These are phyloP conservation scores for Psilocybe sp. DNA, from an alignment of 768 basidiomycete species.

Conservation along the genomic window DNA sequence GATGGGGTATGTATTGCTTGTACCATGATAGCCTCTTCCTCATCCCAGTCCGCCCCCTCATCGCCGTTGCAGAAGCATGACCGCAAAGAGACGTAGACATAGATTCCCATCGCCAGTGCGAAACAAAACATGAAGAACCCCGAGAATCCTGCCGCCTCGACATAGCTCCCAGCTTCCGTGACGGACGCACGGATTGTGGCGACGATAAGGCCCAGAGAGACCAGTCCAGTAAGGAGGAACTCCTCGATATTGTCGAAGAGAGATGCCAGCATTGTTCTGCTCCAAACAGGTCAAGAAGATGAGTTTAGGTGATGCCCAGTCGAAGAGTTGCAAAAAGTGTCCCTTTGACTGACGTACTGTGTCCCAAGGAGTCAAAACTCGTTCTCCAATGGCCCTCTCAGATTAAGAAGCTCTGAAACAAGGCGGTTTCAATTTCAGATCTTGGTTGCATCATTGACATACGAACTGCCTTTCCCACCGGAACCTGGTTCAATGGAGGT, in stretches of 20 bases:
- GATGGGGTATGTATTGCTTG: not conserved
- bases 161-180: constrained; percentile 5
- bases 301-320: not conserved
- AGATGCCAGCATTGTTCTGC: constrained; percentile 7
- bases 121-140: constrained; percentile 12
- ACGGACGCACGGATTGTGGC: constrained; percentile 19
- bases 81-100: constrained; percentile 2
- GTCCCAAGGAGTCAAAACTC: too few relatives aligned
- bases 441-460: too few relatives aligned
- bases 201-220: constrained; percentile 17
- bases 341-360: not conserved
- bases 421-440: too few relatives aligned
- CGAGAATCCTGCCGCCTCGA: constrained; percentile 13
- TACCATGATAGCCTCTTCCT: constrained; percentile 1
- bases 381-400: too few relatives aligned
- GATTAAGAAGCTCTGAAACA: too few relatives aligned
- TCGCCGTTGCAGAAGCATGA: not conserved
- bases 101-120: constrained; percentile 6
- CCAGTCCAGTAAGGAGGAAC: constrained; percentile 18
- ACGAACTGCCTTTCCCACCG: too few relatives aligned
- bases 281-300: not conserved
- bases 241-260: constrained; percentile 11
- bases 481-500: too few relatives aligned
- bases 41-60: not conserved
- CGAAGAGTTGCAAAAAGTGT: not conserved